Conservation (phyloP, 2,329 filamentous ascomycete genomes). For the Aspergillus glaucus region DNA sequence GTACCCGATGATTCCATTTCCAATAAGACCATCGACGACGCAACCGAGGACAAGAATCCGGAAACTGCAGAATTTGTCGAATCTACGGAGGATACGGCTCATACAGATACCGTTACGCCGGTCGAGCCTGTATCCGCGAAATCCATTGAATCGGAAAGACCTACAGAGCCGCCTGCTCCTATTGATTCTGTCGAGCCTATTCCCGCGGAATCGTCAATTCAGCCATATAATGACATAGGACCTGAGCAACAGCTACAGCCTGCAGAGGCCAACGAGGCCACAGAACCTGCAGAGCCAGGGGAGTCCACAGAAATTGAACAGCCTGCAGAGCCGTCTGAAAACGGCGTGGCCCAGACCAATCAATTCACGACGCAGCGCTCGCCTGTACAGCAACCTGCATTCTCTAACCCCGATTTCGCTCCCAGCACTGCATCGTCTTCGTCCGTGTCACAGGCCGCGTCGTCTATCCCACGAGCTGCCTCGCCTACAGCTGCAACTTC, state of each 20-base stretch:
- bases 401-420: background rate
- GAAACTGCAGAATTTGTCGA: background rate
- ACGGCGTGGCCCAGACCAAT: background rate
- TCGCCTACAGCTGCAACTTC: background rate
- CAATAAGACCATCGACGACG: background rate
- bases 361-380: background rate
- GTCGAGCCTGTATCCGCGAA: background rate
- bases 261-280: background rate
- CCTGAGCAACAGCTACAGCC: background rate
- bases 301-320: background rate
- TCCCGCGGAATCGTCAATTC: too few species aligned
- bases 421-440: background rate
- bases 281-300: background rate
- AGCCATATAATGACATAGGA: too few species aligned
- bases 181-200: too few species aligned
- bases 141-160: background rate
- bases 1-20: background rate
- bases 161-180: background rate
- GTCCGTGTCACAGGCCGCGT: constrained; percentile 6
- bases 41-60: background rate
- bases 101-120: background rate
- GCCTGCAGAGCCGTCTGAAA: background rate
- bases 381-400: background rate
- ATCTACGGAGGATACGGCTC: background rate
- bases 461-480: constrained; percentile 2